Evolutionary conservation across 139 green algal species (phyloP).

Genomic region (Limnomonas spitsbergensis): DNA sequence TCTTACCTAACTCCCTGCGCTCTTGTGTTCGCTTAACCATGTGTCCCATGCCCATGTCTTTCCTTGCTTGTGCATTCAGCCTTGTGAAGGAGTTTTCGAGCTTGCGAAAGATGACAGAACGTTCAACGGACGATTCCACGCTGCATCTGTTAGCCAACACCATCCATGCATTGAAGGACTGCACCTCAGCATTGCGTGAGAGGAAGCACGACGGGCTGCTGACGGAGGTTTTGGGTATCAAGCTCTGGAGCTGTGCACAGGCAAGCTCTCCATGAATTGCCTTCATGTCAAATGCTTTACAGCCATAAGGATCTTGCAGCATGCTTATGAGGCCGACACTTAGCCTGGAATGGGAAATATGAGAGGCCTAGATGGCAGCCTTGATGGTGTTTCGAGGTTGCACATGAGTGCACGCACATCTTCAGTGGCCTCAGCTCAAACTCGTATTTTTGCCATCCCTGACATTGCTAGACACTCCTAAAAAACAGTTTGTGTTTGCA

Average conservation of each 20-base stretch:
- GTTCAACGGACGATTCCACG: conserved; percentile 12
- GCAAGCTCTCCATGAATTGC: conserved; percentile 27
- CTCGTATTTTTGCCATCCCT: too few species aligned
- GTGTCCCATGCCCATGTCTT: neutral
- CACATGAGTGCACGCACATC: too few species aligned
- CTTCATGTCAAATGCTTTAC: too few species aligned
- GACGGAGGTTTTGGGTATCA: conserved; percentile 48
- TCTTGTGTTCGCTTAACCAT: neutral
- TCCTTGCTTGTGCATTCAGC: conserved; percentile 15
- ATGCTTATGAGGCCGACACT: too few species aligned
- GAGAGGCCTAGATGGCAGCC: too few species aligned
- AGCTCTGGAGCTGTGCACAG: conserved; percentile 48
- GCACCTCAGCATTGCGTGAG: conserved; percentile 42
- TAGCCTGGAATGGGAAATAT: too few species aligned
- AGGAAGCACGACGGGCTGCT: conserved; percentile 50
- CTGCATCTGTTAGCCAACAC: conserved; percentile 37
- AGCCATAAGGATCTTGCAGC: too few species aligned
- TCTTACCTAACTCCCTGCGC: neutral
- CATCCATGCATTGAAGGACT: conserved; percentile 33
- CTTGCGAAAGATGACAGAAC: conserved; percentile 30
- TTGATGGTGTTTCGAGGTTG: too few species aligned
- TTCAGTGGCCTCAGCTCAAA: too few species aligned
- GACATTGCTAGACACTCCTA: too few species aligned
- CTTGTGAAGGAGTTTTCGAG: conserved; percentile 34
- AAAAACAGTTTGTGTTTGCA: too few species aligned